phyloP scores from a whole-genome alignment of 495 filamentous ascomycete genomes.

The Thozetella sp. region DNA sequence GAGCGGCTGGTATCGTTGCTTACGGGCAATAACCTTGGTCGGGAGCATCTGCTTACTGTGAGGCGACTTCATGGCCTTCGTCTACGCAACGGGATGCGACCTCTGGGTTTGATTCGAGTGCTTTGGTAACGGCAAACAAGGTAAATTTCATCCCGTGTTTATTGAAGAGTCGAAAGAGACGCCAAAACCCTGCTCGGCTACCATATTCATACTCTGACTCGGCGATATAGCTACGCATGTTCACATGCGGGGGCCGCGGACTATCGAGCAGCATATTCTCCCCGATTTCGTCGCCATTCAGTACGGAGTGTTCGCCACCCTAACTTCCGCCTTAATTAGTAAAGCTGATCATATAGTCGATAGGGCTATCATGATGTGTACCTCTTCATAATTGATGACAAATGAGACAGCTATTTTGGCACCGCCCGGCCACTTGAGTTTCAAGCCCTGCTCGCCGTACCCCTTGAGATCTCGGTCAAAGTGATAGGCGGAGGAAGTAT shows the following conservation, averaged over 20 bases:
- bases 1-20: too few relatives aligned
- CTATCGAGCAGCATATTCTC: too few relatives aligned
- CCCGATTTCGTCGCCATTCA: conserved; percentile 39
- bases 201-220: conserved; percentile 47
- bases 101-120: conserved; percentile 31
- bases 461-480: too few relatives aligned
- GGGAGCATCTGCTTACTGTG: too few relatives aligned
- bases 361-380: not conserved
- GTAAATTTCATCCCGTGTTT: conserved; percentile 38
- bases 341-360: not conserved
- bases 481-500: too few relatives aligned
- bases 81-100: conserved; percentile 30
- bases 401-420: conserved; percentile 44
- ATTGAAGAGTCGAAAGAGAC: conserved; percentile 37
- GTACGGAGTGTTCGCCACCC: conserved; percentile 32
- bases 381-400: conserved; percentile 44
- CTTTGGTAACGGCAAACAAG: conserved; percentile 36
- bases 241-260: too few relatives aligned
- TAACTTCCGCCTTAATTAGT: too few relatives aligned
- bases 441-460: conserved; percentile 32
- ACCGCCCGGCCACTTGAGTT: conserved; percentile 38
- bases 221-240: too few relatives aligned
- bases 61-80: conserved; percentile 37
- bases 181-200: conserved; percentile 34
- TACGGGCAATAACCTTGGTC: too few relatives aligned